Evolutionary conservation across 2,329 filamentous ascomycete genomes (phyloP).

Genomic region (Talaromyces sp.): DNA sequence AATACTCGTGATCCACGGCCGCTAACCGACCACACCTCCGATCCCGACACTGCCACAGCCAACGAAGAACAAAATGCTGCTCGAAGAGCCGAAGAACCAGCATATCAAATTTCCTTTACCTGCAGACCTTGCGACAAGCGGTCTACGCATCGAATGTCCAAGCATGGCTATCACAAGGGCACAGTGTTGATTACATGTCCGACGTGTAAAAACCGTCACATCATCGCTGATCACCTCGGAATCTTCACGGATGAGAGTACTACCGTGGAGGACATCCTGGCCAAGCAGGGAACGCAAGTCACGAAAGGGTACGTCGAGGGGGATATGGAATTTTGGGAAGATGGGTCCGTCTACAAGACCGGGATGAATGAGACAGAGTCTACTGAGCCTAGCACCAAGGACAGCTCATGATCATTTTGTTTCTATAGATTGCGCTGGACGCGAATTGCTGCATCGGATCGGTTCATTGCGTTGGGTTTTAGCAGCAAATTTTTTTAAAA

Average conservation of each 20-base stretch:
- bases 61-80: constrained; percentile 30
- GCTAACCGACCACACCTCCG: constrained; percentile 27
- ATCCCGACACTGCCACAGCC: constrained; percentile 24
- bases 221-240: constrained; percentile 85
- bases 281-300: constrained; percentile 57
- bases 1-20: constrained; percentile 18
- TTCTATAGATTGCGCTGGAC: neutral
- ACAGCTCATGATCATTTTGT: neutral
- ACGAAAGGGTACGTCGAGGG: constrained; percentile 73
- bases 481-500: neutral
- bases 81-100: constrained; percentile 48
- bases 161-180: constrained; percentile 91
- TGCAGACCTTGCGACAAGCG: constrained; percentile 78
- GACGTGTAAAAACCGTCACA: constrained; percentile 74
- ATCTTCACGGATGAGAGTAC: constrained; percentile 43
- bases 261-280: constrained; percentile 39
- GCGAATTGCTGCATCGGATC: neutral
- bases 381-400: neutral
- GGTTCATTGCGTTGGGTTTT: neutral
- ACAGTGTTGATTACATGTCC: constrained; percentile 87
- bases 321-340: constrained; percentile 90
- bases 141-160: constrained; percentile 79
- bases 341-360: constrained; percentile 47
- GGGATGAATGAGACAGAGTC: constrained; percentile 14
- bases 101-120: constrained; percentile 87